Evolutionary conservation across 1,139 yeast genomes (phyloP).

Genomic region (Suhomyces kunorum): DNA sequence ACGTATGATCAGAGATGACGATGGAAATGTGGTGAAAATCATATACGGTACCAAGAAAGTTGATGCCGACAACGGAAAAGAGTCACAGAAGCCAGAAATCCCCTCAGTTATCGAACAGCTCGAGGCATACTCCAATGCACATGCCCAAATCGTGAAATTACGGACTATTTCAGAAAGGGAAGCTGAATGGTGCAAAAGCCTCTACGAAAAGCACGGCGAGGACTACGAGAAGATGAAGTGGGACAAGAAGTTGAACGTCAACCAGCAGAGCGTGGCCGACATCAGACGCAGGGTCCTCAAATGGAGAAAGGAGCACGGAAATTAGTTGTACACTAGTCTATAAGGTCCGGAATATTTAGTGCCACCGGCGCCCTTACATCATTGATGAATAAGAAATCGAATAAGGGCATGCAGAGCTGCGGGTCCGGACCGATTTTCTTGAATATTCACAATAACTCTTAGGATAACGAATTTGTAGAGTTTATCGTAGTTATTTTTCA

Average conservation of each 20-base stretch:
- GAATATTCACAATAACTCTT: too few species aligned
- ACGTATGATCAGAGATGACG: constrained; percentile 69
- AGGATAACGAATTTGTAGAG: too few species aligned
- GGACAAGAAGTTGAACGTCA: constrained; percentile 81
- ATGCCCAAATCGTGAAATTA: constrained; percentile 49
- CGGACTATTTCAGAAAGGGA: constrained; percentile 73
- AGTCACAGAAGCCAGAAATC: constrained; percentile 23
- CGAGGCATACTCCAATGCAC: constrained; percentile 60
- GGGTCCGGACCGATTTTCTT: too few species aligned
- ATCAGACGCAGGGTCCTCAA: constrained; percentile 64
- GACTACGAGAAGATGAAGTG: constrained; percentile 88
- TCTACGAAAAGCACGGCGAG: constrained; percentile 81
- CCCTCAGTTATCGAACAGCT: constrained; percentile 61
- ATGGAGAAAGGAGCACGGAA: constrained; percentile 57
- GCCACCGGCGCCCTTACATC: background rate
- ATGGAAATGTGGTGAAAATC: constrained; percentile 68
- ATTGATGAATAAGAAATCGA: background rate
- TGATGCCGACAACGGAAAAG: constrained; percentile 22
- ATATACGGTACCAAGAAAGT: constrained; percentile 64
- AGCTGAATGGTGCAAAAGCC: constrained; percentile 62
- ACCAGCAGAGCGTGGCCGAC: constrained; percentile 86
- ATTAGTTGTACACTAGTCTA: constrained; percentile 3
- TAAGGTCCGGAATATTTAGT: background rate
- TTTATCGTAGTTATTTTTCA: too few species aligned
- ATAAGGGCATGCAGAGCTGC: too few species aligned